Conservation (phyloP, 2,329 filamentous ascomycete genomes). For the Blastomyces percursus region DNA sequence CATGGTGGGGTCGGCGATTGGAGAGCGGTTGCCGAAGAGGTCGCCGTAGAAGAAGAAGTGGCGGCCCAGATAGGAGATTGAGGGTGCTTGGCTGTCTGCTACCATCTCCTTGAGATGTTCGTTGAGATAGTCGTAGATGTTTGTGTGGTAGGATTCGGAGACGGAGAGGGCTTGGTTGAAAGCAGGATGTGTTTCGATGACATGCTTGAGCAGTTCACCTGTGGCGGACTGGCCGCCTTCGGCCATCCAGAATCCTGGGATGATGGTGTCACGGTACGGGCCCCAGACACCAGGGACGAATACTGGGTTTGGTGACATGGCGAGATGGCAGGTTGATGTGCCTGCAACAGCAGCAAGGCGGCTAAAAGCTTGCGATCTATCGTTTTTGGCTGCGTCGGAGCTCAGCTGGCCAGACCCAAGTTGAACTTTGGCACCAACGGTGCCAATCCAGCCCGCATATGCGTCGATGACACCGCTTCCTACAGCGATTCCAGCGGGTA, state of each 20-base stretch:
- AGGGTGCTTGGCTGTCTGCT: constrained; percentile 57
- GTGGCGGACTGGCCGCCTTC: constrained; percentile 96
- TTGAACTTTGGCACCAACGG: constrained; percentile 91
- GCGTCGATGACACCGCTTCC: constrained; percentile 97
- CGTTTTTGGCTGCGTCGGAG: constrained; percentile 59
- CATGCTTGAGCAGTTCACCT: constrained; percentile 84
- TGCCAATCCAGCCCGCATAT: constrained; percentile 97
- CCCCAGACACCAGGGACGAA: constrained; percentile 97
- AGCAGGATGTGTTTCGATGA: constrained; percentile 89
- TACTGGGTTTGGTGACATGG: constrained; percentile 85
- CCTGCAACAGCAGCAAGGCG: constrained; percentile 89
- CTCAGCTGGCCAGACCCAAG: constrained; percentile 58
- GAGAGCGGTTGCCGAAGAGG: constrained; percentile 90
- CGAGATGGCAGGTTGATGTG: constrained; percentile 93
- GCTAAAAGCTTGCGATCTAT: constrained; percentile 84
- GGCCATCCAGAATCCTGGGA: constrained; percentile 91
- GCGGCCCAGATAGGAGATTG: constrained; percentile 72
- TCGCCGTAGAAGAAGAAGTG: constrained; percentile 99
- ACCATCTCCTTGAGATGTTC: constrained; percentile 68
- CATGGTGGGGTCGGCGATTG: constrained; percentile 88
- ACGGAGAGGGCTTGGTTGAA: constrained; percentile 69
- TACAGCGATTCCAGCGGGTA: constrained; percentile 78
- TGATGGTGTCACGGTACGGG: constrained; percentile 85
- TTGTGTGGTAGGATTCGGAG: constrained; percentile 70
- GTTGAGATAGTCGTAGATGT: constrained; percentile 94